A percentile compares a stretch with the other conserved stretches of the same genome.
These are phyloP conservation scores for Mycena galericulata DNA, from an alignment of 768 basidiomycete genomes.

Conservation along the genomic window DNA sequence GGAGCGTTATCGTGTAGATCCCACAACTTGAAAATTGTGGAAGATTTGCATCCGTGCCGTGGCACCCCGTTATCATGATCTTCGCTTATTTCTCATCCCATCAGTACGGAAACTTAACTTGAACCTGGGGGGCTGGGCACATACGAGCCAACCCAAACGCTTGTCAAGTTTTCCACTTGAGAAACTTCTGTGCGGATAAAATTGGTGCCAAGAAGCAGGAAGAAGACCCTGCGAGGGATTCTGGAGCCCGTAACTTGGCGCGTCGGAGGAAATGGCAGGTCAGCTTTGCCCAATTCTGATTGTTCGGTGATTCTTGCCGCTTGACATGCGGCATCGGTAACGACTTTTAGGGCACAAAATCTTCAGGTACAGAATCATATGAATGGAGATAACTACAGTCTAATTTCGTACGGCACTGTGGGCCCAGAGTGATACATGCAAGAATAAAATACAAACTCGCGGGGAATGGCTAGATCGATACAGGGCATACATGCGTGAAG, in stretches of 20 bases:
- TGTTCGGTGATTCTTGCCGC: conserved; percentile 6
- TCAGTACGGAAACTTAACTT: neutral
- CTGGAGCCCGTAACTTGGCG: conserved; percentile 32
- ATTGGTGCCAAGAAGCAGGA: conserved; percentile 7
- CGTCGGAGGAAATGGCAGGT: conserved; percentile 27
- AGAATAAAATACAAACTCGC: conserved; percentile 20
- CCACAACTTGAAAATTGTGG: no score
- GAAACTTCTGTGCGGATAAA: conserved; percentile 13
- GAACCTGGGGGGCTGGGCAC: neutral
- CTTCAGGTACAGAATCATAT: conserved; percentile 26
- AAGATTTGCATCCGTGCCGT: conserved; percentile 22
- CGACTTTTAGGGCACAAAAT: conserved; percentile 30
- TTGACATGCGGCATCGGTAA: conserved; percentile 23
- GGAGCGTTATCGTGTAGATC: no score
- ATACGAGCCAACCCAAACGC: conserved; percentile 2
- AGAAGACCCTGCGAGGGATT: conserved; percentile 16
- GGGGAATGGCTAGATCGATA: neutral
- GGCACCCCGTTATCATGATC: conserved; percentile 24
- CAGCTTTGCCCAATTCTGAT: conserved; percentile 24
- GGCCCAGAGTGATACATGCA: conserved; percentile 15
- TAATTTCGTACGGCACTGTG: conserved; percentile 15
- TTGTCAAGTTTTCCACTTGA: conserved; percentile 11
- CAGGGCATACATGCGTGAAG: neutral
- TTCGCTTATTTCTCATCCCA: conserved; percentile 17
- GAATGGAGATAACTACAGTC: conserved; percentile 21